A percentile compares a stretch with the other conserved stretches of the same genome.
Evolutionary conservation across 371 early-diverging fungal genomes (phyloP).

Genomic region (Apophysomyces ossiformis): DNA sequence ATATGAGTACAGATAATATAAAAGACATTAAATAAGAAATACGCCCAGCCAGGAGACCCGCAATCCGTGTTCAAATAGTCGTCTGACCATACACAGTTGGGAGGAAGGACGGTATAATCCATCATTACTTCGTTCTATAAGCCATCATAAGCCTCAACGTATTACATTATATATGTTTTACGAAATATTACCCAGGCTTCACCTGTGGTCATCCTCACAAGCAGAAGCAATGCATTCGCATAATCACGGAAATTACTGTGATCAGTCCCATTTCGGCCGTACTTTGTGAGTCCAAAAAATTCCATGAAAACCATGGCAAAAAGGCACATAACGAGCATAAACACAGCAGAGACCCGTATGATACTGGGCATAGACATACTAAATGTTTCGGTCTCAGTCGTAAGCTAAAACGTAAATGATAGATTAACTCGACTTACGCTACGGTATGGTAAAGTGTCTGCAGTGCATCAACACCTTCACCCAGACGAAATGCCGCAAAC

Average conservation of each 20-base stretch:
- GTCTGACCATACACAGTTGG: constrained; percentile 47
- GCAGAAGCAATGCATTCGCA: constrained; percentile 58
- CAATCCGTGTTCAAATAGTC: constrained; percentile 58
- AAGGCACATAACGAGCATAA: constrained; percentile 59
- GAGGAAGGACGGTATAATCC: constrained; percentile 55
- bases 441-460: constrained; percentile 62
- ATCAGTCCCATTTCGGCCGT: constrained; percentile 47
- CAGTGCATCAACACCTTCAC: constrained; percentile 59
- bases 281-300: constrained; percentile 62
- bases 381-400: neutral
- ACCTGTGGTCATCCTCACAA: constrained; percentile 62
- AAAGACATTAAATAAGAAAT: constrained; percentile 56
- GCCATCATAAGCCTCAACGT: neutral
- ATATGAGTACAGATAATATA: constrained; percentile 66
- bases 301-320: constrained; percentile 68
- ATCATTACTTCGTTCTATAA: constrained; percentile 17
- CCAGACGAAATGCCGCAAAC: constrained; percentile 61
- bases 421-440: constrained; percentile 36
- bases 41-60: constrained; percentile 60
- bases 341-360: constrained; percentile 62
- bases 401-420: neutral
- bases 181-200: constrained; percentile 58
- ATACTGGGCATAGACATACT: constrained; percentile 59
- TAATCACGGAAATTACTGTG: constrained; percentile 59
- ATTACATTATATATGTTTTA: neutral